phyloP scores from a whole-genome alignment of 345 rosid genomes.

The Murraya koenigii region DNA sequence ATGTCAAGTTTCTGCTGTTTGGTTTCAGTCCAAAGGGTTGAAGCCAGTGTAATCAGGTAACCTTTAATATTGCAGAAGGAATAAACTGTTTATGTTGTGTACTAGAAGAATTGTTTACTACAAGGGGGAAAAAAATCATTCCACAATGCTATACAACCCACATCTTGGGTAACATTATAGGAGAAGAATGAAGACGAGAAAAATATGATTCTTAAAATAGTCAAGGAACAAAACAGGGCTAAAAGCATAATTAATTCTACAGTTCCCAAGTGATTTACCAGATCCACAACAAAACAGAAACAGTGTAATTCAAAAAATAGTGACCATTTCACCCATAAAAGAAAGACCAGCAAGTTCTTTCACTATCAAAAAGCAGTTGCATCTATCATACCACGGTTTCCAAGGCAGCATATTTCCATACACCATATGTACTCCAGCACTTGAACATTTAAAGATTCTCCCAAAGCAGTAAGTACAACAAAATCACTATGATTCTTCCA shows the following conservation, averaged over 20 bases:
- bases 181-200: background rate
- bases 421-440: background rate
- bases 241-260: background rate
- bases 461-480: background rate
- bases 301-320: background rate
- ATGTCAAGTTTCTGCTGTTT: background rate
- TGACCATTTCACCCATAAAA: background rate
- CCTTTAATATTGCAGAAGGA: background rate
- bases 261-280: background rate
- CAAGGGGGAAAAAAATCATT: background rate
- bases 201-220: background rate
- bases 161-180: background rate
- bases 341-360: background rate
- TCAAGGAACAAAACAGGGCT: background rate
- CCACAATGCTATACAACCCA: background rate
- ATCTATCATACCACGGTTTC: background rate
- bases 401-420: background rate
- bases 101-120: background rate
- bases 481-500: background rate
- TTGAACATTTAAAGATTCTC: background rate
- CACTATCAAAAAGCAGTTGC: background rate
- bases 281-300: background rate
- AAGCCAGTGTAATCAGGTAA: background rate
- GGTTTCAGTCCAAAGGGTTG: background rate
- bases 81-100: background rate